These are phyloP conservation scores for Acacia confusa DNA, from an alignment of 306 rosid genomes.

Conservation along the genomic window DNA sequence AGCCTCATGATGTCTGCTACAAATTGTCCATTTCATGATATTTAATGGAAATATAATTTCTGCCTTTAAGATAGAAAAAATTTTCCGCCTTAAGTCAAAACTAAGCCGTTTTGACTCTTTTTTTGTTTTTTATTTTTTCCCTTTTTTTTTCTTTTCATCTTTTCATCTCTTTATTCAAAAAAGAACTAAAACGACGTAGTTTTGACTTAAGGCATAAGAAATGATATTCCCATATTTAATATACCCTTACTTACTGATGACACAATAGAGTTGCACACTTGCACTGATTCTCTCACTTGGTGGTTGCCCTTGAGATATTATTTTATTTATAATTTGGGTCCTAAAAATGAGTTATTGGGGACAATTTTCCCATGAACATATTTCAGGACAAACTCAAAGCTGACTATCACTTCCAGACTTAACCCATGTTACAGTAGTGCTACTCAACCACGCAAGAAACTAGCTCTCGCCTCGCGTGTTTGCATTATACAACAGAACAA, in stretches of 20 bases:
- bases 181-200: too few relatives aligned
- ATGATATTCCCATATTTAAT: too few relatives aligned
- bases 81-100: too few relatives aligned
- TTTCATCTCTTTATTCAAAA: too few relatives aligned
- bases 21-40: not conserved
- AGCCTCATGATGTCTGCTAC: not conserved
- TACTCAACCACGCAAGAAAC: not conserved
- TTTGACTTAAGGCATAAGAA: too few relatives aligned
- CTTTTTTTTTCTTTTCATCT: too few relatives aligned
- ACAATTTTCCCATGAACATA: not conserved
- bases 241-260: slow-evolving; percentile 10
- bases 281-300: not conserved
- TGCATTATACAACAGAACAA: not conserved
- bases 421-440: not conserved
- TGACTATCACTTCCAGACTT: not conserved
- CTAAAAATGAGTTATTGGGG: not conserved
- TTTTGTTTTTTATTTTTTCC: too few relatives aligned
- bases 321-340: not conserved
- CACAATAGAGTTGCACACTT: not conserved
- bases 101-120: too few relatives aligned
- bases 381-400: not conserved
- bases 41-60: too few relatives aligned
- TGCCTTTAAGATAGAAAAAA: too few relatives aligned
- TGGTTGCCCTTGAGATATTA: not conserved
- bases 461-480: not conserved